These are phyloP conservation scores for Acacia crassicarpa DNA, from an alignment of 306 rosid genomes.

Conservation along the genomic window DNA sequence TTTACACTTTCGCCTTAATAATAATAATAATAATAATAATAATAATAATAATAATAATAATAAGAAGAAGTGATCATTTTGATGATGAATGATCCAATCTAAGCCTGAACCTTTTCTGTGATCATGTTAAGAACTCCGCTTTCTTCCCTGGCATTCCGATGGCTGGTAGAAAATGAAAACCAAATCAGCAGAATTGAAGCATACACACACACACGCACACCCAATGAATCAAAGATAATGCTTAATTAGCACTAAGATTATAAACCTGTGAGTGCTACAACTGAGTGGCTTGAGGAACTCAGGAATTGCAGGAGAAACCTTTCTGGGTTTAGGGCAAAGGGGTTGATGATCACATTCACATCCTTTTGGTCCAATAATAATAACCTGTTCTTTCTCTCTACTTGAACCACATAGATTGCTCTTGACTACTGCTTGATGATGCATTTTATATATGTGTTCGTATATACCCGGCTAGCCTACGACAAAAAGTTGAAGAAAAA, in stretches of 20 bases:
- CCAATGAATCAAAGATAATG: background rate
- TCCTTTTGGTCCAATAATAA: slow-evolving; percentile 22
- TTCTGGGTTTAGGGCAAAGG: slow-evolving; percentile 76
- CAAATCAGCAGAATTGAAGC: background rate
- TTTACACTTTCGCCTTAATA: too few species aligned
- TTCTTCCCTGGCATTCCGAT: slow-evolving; percentile 40
- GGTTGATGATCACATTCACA: slow-evolving; percentile 49
- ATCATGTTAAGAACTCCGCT: slow-evolving; percentile 57
- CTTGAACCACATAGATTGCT: slow-evolving; percentile 55
- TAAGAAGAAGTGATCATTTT: background rate
- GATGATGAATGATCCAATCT: background rate
- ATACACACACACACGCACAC: too few species aligned
- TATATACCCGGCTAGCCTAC: background rate
- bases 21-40: background rate
- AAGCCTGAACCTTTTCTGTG: slow-evolving; percentile 57
- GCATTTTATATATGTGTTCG: slow-evolving; percentile 34
- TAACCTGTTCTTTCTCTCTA: slow-evolving; percentile 32
- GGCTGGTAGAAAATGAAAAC: slow-evolving; percentile 30
- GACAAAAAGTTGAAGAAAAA: background rate
- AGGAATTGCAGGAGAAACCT: slow-evolving; percentile 52
- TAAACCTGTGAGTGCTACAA: slow-evolving; percentile 61
- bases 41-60: too few species aligned
- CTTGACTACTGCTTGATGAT: slow-evolving; percentile 57
- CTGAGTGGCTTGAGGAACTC: slow-evolving; percentile 67
- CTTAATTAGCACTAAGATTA: background rate